phyloP scores from a whole-genome alignment of 768 basidiomycete species.

The Mycena vulgaris region DNA sequence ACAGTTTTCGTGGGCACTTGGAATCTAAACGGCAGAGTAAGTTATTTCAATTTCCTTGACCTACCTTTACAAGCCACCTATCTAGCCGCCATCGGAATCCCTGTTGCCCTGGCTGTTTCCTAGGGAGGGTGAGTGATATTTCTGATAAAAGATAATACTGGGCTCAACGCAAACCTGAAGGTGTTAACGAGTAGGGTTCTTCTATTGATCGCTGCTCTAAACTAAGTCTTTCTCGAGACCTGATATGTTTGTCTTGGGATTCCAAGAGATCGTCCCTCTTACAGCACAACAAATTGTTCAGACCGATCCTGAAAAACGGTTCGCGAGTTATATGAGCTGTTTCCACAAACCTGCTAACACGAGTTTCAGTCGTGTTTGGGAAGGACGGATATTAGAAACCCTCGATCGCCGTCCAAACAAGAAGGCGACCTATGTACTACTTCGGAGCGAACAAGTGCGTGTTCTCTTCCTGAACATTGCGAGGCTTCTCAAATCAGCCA shows the following conservation, averaged over 20 bases:
- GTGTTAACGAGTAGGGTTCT: conserved; percentile 61
- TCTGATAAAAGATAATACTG: conserved; percentile 34
- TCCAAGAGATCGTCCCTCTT: conserved; percentile 97
- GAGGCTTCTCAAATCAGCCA: conserved; percentile 26
- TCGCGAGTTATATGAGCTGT: conserved; percentile 30
- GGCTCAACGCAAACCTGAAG: conserved; percentile 37
- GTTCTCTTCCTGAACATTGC: background rate
- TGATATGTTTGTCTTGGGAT: conserved; percentile 91
- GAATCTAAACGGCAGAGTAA: conserved; percentile 94
- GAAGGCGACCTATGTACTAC: conserved; percentile 82
- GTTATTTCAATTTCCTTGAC: conserved; percentile 38
- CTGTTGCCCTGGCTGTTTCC: conserved; percentile 95
- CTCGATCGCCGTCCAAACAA: conserved; percentile 80
- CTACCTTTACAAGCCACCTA: conserved; percentile 16
- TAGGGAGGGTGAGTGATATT: conserved; percentile 69
- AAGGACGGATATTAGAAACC: conserved; percentile 83
- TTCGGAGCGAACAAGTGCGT: conserved; percentile 92
- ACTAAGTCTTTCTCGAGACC: conserved; percentile 63
- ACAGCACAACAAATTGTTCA: conserved; percentile 98
- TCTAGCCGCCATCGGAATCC: conserved; percentile 83
- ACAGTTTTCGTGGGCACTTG: conserved; percentile 92
- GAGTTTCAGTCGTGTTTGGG: conserved; percentile 85
- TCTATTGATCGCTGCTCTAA: background rate
- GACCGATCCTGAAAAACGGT: conserved; percentile 95
- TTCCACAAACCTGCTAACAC: conserved; percentile 1